phyloP scores from a whole-genome alignment of 2,329 filamentous ascomycete species.

The Diplodia seriata region DNA sequence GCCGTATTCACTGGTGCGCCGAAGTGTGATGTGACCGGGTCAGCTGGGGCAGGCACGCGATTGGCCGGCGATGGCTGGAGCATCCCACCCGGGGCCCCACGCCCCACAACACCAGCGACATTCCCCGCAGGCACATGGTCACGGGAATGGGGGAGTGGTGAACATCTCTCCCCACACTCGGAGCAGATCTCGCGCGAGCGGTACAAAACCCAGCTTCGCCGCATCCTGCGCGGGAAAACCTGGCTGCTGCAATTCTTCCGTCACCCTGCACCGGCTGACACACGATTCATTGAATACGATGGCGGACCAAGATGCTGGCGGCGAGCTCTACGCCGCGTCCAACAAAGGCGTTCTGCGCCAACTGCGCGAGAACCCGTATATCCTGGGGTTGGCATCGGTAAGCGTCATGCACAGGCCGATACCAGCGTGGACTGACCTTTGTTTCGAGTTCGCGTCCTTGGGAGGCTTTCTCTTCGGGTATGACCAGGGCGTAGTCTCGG shows the following conservation, averaged over 20 bases:
- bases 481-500: constrained; percentile 69
- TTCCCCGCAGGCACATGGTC: neutral
- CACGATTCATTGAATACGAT: too few species aligned
- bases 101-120: neutral
- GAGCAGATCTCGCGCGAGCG: neutral
- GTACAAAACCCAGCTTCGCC: neutral
- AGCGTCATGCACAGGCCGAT: neutral
- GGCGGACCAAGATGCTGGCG: too few species aligned
- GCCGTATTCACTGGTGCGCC: neutral
- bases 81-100: neutral
- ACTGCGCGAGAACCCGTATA: constrained; percentile 13
- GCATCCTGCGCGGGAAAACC: neutral
- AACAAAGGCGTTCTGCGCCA: neutral
- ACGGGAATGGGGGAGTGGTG: neutral
- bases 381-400: constrained; percentile 16
- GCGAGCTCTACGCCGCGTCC: too few species aligned
- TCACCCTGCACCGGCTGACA: too few species aligned
- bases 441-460: neutral
- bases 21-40: neutral
- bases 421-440: neutral
- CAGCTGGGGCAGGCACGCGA: neutral
- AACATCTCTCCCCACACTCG: neutral
- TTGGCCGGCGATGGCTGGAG: neutral
- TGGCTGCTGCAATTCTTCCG: too few species aligned
- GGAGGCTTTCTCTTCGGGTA: constrained; percentile 23